Evolutionary conservation across 1,284 basidiomycete genomes (phyloP).

Genomic region (Albatrellus sp.): DNA sequence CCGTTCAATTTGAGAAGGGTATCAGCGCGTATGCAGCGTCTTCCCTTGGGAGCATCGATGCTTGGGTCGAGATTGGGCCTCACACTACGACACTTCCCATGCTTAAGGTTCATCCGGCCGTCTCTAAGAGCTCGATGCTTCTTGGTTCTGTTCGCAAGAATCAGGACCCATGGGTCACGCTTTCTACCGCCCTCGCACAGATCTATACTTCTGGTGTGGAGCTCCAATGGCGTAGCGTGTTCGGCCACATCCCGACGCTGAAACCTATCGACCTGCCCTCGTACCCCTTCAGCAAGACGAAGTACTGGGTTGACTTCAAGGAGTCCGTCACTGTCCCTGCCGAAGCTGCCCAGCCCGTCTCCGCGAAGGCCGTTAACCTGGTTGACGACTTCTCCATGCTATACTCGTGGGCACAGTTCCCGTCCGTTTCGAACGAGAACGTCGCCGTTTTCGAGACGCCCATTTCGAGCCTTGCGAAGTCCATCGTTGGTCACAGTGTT

Average conservation of each 20-base stretch:
- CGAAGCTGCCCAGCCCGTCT: neutral
- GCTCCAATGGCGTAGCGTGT: slow-evolving; percentile 44
- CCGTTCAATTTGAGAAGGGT: slow-evolving; percentile 45
- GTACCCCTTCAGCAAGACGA: slow-evolving; percentile 46
- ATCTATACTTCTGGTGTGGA: slow-evolving; percentile 31
- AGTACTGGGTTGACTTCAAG: slow-evolving; percentile 44
- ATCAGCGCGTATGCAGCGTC: slow-evolving; percentile 22
- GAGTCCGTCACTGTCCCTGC: slow-evolving; percentile 15
- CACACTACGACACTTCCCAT: slow-evolving; percentile 44
- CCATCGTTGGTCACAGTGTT: slow-evolving; percentile 49
- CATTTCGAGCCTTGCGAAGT: slow-evolving; percentile 27
- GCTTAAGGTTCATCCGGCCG: slow-evolving; percentile 29
- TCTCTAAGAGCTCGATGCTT: slow-evolving; percentile 21
- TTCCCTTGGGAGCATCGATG: slow-evolving; percentile 21
- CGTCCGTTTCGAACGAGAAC: slow-evolving; percentile 25
- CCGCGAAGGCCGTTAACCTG: neutral
- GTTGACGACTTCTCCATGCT: slow-evolving; percentile 27
- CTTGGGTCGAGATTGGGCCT: slow-evolving; percentile 58
- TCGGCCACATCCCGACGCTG: slow-evolving; percentile 26
- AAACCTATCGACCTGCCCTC: slow-evolving; percentile 30
- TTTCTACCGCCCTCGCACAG: slow-evolving; percentile 31
- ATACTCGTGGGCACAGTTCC: slow-evolving; percentile 30
- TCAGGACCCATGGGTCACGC: slow-evolving; percentile 28
- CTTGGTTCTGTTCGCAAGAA: slow-evolving; percentile 38
- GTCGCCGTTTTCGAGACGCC: slow-evolving; percentile 42